Conservation (phyloP, 1,284 basidiomycete species). For the Grifola frondosa region DNA sequence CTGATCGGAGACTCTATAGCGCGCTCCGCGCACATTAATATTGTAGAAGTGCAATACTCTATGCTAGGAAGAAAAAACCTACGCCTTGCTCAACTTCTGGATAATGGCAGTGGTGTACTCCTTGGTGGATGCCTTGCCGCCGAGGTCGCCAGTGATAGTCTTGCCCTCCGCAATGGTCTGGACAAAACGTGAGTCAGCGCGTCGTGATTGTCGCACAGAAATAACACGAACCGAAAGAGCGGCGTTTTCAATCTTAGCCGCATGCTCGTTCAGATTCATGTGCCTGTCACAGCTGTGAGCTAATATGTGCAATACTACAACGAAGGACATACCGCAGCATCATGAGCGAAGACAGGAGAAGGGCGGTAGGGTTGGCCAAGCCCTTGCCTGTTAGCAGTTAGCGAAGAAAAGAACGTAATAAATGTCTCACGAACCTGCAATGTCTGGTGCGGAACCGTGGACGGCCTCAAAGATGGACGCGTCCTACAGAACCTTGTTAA, state of each 20-base stretch:
- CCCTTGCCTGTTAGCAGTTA: conserved; percentile 71
- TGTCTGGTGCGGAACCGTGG: conserved; percentile 93
- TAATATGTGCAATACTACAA: conserved; percentile 4
- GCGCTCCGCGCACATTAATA: too few relatives aligned
- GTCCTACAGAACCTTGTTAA: conserved; percentile 56
- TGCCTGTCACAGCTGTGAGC: conserved; percentile 57
- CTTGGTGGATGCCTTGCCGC: conserved; percentile 84
- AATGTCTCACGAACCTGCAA: conserved; percentile 55
- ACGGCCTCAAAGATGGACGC: conserved; percentile 99
- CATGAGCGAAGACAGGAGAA: conserved; percentile 94
- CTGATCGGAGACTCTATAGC: too few relatives aligned
- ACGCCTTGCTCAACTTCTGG: conserved; percentile 55
- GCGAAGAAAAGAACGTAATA: neutral
- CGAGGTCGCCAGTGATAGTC: conserved; percentile 89
- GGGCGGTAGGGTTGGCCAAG: conserved; percentile 96
- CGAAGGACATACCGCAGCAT: conserved; percentile 76
- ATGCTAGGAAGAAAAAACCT: conserved; percentile 30
- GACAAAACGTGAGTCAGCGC: conserved; percentile 14
- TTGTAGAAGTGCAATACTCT: conserved; percentile 23
- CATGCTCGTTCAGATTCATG: conserved; percentile 89
- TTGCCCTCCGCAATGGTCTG: conserved; percentile 96
- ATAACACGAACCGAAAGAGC: conserved; percentile 75
- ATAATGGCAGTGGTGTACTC: conserved; percentile 92
- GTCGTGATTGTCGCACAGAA: conserved; percentile 19
- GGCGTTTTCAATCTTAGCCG: conserved; percentile 91